Percentiles rank a stretch among this genome's conserved stretches.
These are phyloP conservation scores for Nakazawaea wyomingensis DNA, from an alignment of 805 yeast genomes.

Conservation along the genomic window DNA sequence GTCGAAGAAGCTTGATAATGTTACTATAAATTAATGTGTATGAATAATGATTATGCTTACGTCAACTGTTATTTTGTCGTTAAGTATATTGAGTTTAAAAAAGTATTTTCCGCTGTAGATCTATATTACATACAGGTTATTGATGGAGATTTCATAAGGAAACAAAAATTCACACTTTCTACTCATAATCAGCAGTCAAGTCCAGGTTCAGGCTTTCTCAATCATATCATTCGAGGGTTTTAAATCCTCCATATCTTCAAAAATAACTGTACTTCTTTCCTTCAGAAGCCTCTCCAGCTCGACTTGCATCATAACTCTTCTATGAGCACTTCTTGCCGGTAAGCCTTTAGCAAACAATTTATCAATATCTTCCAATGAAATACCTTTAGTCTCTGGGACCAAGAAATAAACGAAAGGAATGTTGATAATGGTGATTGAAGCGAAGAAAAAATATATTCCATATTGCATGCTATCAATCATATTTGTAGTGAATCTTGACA, in stretches of 20 bases:
- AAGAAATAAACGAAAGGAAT: slow-evolving; percentile 27
- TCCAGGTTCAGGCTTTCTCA: too few species aligned
- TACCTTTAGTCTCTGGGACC: slow-evolving; percentile 35
- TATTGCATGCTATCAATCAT: slow-evolving; percentile 38
- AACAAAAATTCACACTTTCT: not conserved
- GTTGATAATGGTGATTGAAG: slow-evolving; percentile 24
- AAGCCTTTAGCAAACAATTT: slow-evolving; percentile 34
- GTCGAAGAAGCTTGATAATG: not conserved
- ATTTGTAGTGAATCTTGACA: slow-evolving; percentile 41
- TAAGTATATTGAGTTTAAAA: not conserved
- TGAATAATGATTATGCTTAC: not conserved
- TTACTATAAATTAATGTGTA: too few species aligned
- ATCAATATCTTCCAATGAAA: slow-evolving; percentile 50
- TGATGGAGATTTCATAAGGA: not conserved
- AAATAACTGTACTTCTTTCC: not conserved
- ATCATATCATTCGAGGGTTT: not conserved
- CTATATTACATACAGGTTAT: too few species aligned
- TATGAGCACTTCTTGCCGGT: slow-evolving; percentile 5
- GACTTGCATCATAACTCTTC: not conserved
- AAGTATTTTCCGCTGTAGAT: too few species aligned
- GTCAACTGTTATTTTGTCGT: not conserved
- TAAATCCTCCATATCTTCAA: not conserved
- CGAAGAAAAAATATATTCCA: slow-evolving; percentile 41
- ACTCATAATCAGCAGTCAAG: too few species aligned
- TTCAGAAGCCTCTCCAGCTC: not conserved